phyloP scores from a whole-genome alignment of 140 eudicot species.

The Stevia rebaudiana region DNA sequence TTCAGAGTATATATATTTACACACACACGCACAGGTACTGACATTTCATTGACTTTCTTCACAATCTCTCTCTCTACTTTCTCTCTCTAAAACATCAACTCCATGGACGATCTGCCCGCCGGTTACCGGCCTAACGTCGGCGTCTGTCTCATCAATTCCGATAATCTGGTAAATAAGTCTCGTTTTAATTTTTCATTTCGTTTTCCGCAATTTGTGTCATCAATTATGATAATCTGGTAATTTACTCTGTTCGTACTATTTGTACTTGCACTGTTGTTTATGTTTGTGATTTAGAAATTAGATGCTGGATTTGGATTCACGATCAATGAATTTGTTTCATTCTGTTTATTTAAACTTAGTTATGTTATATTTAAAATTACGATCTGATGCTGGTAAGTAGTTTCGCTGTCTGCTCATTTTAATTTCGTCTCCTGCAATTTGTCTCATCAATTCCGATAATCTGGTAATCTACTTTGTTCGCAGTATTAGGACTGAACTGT shows the following conservation, averaged over 20 bases:
- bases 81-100: constrained; percentile 9
- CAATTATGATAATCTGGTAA: neutral
- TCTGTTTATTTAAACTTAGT: neutral
- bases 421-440: neutral
- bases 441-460: no score
- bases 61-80: constrained; percentile 34
- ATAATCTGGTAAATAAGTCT: constrained; percentile 63
- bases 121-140: constrained; percentile 99
- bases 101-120: constrained; percentile 83
- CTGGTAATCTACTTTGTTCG: neutral
- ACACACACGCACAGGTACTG: constrained; percentile 30
- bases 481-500: neutral
- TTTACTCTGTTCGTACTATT: neutral
- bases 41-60: constrained; percentile 39
- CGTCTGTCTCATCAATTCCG: constrained; percentile 80
- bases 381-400: constrained; percentile 38
- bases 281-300: constrained; percentile 9
- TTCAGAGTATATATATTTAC: neutral
- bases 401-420: no score
- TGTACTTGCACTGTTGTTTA: neutral
- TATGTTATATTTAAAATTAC: neutral
- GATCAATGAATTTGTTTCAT: constrained; percentile 1
- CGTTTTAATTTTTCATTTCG: no score
- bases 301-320: constrained; percentile 11
- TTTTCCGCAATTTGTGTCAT: neutral